A percentile compares a stretch with the other conserved stretches of the same genome.
Evolutionary conservation across 345 rosid genomes (phyloP).

Genomic region (Cardamine occulta): DNA sequence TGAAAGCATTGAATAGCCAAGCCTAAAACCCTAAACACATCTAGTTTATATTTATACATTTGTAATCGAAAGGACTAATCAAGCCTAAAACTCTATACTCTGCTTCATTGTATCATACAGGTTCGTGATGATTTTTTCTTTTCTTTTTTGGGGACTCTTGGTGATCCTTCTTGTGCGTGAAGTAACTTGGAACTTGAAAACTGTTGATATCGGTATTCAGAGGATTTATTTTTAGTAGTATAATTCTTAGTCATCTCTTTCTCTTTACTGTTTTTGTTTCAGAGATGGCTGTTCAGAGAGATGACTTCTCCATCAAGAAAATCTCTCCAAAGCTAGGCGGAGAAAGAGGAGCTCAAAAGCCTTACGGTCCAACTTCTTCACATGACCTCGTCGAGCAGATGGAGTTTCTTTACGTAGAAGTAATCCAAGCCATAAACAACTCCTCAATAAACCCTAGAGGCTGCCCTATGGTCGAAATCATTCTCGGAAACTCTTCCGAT

Average conservation of each 20-base stretch:
- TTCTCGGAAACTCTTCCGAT: slow-evolving; percentile 25
- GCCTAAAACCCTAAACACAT: too few relatives aligned
- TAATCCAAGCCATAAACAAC: neutral
- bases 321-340: slow-evolving; percentile 38
- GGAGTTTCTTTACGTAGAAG: slow-evolving; percentile 39
- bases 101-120: slow-evolving; percentile 16
- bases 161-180: too few relatives aligned
- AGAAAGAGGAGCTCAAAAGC: slow-evolving; percentile 35
- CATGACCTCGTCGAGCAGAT: slow-evolving; percentile 39
- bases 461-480: slow-evolving; percentile 32
- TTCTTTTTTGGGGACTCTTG: too few relatives aligned
- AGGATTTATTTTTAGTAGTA: neutral
- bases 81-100: neutral
- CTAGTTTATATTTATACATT: too few relatives aligned
- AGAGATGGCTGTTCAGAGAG: slow-evolving; percentile 29
- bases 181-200: neutral
- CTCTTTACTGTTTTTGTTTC: neutral
- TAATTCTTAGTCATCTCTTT: neutral
- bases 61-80: too few relatives aligned
- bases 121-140: neutral
- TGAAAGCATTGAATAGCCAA: too few relatives aligned
- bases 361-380: slow-evolving; percentile 36
- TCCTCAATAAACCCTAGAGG: neutral
- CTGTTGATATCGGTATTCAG: neutral
- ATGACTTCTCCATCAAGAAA: slow-evolving; percentile 29